Percentiles rank a stretch among this genome's conserved stretches.
These are phyloP conservation scores for Drechslerella coelobrocha DNA, from an alignment of 2,329 filamentous ascomycete genomes.

Conservation along the genomic window DNA sequence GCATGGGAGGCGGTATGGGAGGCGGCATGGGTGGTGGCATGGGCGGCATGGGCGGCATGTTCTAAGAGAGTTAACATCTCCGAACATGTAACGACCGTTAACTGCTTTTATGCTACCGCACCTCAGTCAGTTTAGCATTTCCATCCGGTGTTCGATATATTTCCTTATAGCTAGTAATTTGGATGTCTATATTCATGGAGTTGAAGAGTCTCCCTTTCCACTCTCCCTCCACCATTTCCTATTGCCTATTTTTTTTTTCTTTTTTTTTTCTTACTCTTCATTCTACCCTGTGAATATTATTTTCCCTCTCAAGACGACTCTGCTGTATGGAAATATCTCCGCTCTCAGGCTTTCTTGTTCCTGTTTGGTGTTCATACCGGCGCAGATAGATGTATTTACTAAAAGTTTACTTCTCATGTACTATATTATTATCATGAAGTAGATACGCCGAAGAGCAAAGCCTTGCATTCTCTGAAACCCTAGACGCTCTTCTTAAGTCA, in stretches of 20 bases:
- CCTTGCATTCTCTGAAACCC: neutral
- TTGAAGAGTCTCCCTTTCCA: slow-evolving; percentile 19
- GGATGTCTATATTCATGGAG: slow-evolving; percentile 49
- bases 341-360: slow-evolving; percentile 29
- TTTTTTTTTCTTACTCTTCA: too few relatives aligned
- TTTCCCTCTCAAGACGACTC: slow-evolving; percentile 21
- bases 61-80: slow-evolving; percentile 60
- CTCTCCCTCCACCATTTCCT: neutral
- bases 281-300: slow-evolving; percentile 48
- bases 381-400: slow-evolving; percentile 49
- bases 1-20: slow-evolving; percentile 62
- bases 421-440: slow-evolving; percentile 45
- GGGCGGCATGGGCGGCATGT: slow-evolving; percentile 67
- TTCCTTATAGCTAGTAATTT: slow-evolving; percentile 45
- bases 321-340: slow-evolving; percentile 51
- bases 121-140: slow-evolving; percentile 27
- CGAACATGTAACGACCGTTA: neutral
- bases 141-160: slow-evolving; percentile 37
- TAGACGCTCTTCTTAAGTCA: too few relatives aligned
- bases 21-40: slow-evolving; percentile 65
- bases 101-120: neutral
- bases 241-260: too few relatives aligned
- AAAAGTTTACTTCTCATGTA: slow-evolving; percentile 50
- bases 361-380: slow-evolving; percentile 34
- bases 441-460: slow-evolving; percentile 30